phyloP scores from a whole-genome alignment of 139 green algal genomes.

The Gonium pectorale region DNA sequence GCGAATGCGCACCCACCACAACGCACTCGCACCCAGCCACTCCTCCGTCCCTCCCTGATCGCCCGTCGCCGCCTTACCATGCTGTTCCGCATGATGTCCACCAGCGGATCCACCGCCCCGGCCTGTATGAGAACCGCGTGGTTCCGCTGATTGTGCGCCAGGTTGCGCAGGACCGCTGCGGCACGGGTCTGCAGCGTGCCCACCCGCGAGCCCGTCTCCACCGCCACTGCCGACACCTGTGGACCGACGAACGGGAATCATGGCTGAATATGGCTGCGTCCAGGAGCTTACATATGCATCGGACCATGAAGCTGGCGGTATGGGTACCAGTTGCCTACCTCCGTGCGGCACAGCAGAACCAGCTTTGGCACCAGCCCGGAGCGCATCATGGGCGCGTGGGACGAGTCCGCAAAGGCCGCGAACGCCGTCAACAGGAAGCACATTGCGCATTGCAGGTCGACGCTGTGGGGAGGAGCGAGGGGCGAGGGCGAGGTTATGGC shows the following conservation, averaged over 20 bases:
- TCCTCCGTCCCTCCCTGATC: neutral
- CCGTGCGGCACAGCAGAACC: slow-evolving; percentile 13
- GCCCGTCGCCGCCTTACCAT: neutral
- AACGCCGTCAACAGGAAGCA: slow-evolving; percentile 59
- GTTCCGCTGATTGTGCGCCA: slow-evolving; percentile 57
- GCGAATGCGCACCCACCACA: too few species aligned
- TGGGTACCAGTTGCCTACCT: too few species aligned
- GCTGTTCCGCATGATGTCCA: slow-evolving; percentile 56
- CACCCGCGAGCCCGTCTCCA: neutral
- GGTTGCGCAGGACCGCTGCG: slow-evolving; percentile 60
- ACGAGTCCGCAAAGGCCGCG: slow-evolving; percentile 50
- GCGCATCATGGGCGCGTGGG: slow-evolving; percentile 46
- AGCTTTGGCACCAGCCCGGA: slow-evolving; percentile 53
- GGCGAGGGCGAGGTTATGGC: neutral
- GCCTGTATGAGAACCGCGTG: slow-evolving; percentile 52
- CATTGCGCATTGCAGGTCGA: slow-evolving; percentile 47
- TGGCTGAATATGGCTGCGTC: too few species aligned
- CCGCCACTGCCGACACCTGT: neutral
- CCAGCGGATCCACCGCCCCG: slow-evolving; percentile 58
- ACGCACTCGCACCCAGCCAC: too few species aligned
- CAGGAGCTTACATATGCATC: too few species aligned
- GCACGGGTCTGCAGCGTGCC: slow-evolving; percentile 48
- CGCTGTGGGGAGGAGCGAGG: neutral
- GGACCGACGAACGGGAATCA: too few species aligned
- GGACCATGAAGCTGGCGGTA: too few species aligned